Conservation (phyloP, 2,329 filamentous ascomycete species). For the Phaeoacremonium minimum region DNA sequence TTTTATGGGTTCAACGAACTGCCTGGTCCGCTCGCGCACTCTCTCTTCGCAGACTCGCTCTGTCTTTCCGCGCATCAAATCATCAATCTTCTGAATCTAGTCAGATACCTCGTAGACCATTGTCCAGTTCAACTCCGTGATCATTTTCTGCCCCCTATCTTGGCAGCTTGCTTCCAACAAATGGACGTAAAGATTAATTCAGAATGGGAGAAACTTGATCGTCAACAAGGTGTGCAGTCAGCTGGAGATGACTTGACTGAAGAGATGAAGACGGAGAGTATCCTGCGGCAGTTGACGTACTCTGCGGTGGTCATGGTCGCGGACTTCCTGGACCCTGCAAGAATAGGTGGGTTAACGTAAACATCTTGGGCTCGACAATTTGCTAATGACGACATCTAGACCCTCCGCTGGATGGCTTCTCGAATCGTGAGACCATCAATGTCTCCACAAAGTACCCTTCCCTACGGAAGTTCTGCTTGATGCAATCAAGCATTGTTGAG, state of each 20-base stretch:
- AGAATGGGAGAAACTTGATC: slow-evolving; percentile 79
- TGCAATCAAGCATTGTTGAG: slow-evolving; percentile 73
- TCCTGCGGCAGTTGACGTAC: slow-evolving; percentile 87
- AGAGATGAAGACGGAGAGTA: slow-evolving; percentile 98
- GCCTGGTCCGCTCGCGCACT: slow-evolving; percentile 75
- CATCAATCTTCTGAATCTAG: slow-evolving; percentile 85
- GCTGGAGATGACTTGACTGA: slow-evolving; percentile 79
- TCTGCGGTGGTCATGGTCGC: slow-evolving; percentile 89
- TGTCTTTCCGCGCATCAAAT: slow-evolving; percentile 88
- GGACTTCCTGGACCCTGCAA: slow-evolving; percentile 75
- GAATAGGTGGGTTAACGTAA: slow-evolving; percentile 58
- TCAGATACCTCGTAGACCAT: slow-evolving; percentile 84
- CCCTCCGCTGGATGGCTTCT: no score
- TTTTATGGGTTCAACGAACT: slow-evolving; percentile 91
- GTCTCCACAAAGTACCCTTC: slow-evolving; percentile 53
- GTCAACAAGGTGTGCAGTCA: slow-evolving; percentile 55
- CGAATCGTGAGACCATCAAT: no score
- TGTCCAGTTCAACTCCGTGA: slow-evolving; percentile 75
- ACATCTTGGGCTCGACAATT: no score
- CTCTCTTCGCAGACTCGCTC: slow-evolving; percentile 77
- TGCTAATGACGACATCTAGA: no score
- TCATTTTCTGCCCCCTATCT: slow-evolving; percentile 79
- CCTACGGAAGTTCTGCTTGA: slow-evolving; percentile 79
- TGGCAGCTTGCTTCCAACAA: slow-evolving; percentile 77
- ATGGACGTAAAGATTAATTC: slow-evolving; percentile 82